Evolutionary conservation across 768 basidiomycete species (phyloP), one percentile per base, ranked within the genome.

Genomic region (Suillus bovinus): DNA sequence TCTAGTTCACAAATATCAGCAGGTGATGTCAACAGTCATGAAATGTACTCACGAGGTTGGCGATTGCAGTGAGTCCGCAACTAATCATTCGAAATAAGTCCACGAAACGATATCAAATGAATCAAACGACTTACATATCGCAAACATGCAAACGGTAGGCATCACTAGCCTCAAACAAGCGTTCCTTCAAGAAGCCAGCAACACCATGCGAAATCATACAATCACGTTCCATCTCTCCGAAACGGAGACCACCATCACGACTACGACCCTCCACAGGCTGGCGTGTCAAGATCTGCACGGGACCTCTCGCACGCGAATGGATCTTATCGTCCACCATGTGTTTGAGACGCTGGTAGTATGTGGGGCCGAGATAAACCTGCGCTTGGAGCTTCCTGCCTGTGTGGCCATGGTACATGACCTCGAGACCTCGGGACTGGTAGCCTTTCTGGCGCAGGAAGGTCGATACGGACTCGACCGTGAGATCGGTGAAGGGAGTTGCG

Each of bases 241-340:
- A 99, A 71, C 97, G 94, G 66, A 99, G 79, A 76, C 97, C 97
- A 81, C 97, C 97, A 72, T 99, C 97, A 79, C 97, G 86, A 85
- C 92, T 94, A 77, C 97, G 86, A 84, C 97, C 97, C 74, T 99
- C 97, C 17, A 99, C 97, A 14, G 97, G 97, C 72, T 99, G 97
- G 55, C 97, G 80, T 36, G 96, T 99, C 69, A 99, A 77, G 69
- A 99, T 99, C 75, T 99, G 97, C 10, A 99, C 93, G 5, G 97
- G 97, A 16, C 97, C 97, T 75, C 97, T 79, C 22, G 97, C 97
- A 61, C 97, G 87, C 33, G 97, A 96, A 77, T 99, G 97, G 59
- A 99, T 99, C 81, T 99, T 99, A 78, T 99, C 97, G 74, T 98
- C 96, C 50, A 99, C 97, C 96, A 99, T 99, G 79, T 99, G 97